Percentiles rank a stretch among this genome's conserved stretches.
Conservation (phyloP, 495 filamentous ascomycete genomes). For the Aspergillus ellipticus region DNA sequence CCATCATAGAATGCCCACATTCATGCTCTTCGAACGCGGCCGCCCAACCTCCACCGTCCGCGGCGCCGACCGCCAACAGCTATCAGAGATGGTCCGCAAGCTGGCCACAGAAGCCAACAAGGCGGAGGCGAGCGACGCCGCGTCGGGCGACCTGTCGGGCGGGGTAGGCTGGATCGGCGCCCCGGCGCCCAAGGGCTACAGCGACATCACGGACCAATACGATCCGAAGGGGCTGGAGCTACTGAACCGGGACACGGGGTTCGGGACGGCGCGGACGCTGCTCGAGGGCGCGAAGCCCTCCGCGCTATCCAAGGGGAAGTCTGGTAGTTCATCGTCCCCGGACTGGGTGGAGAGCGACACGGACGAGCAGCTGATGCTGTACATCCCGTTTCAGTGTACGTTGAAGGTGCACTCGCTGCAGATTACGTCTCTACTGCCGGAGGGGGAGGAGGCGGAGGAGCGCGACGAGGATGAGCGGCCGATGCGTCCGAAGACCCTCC, state of each 20-base stretch:
- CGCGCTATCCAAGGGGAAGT: slow-evolving; percentile 62
- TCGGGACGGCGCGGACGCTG: slow-evolving; percentile 64
- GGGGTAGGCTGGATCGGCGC: slow-evolving; percentile 67
- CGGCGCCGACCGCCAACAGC: slow-evolving; percentile 67
- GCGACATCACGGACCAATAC: slow-evolving; percentile 76
- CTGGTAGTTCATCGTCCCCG: slow-evolving; percentile 38
- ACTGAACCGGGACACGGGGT: slow-evolving; percentile 73
- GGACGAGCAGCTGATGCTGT: slow-evolving; percentile 97
- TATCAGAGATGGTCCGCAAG: slow-evolving; percentile 66
- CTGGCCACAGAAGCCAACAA: slow-evolving; percentile 67
- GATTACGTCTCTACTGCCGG: slow-evolving; percentile 74
- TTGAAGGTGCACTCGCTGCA: slow-evolving; percentile 89
- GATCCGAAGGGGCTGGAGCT: slow-evolving; percentile 79
- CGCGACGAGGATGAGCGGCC: slow-evolving; percentile 68
- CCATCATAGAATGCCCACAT: slow-evolving; percentile 64
- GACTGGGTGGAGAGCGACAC: slow-evolving; percentile 99
- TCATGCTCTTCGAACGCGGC: slow-evolving; percentile 82
- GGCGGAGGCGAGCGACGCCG: slow-evolving; percentile 42
- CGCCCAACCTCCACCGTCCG: slow-evolving; percentile 62
- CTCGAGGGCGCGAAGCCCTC: slow-evolving; percentile 68
- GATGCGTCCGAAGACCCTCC: slow-evolving; percentile 80
- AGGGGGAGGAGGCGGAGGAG: slow-evolving; percentile 31
- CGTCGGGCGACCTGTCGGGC: slow-evolving; percentile 30
- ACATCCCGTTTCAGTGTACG: slow-evolving; percentile 82
- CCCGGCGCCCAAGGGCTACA: slow-evolving; percentile 73